phyloP scores from a whole-genome alignment of 1,139 yeast species.

The Suhomyces ambrosiae region DNA sequence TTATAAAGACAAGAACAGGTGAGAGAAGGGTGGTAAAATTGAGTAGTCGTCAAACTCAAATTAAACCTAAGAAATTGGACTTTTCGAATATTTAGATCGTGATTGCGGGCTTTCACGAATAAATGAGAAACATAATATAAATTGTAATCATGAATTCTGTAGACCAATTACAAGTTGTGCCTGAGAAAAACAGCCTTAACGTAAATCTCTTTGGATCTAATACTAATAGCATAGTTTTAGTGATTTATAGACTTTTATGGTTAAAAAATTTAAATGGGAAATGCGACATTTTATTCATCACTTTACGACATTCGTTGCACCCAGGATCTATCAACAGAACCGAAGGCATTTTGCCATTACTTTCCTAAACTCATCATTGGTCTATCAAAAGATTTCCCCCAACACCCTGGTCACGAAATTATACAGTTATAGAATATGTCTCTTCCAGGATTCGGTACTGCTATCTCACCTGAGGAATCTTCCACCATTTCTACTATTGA shows the following conservation, averaged over 20 bases:
- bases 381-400: no score
- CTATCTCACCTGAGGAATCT: slow-evolving; percentile 14
- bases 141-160: no score
- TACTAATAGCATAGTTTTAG: no score
- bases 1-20: slow-evolving; percentile 42
- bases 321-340: slow-evolving; percentile 1
- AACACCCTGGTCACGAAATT: no score
- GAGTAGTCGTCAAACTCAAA: slow-evolving; percentile 36
- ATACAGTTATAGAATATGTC: no score
- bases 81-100: slow-evolving; percentile 22
- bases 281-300: background rate
- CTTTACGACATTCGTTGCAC: slow-evolving; percentile 7
- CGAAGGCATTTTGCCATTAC: background rate
- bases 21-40: slow-evolving; percentile 37
- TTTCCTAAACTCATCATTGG: no score
- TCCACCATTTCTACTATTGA: slow-evolving; percentile 18
- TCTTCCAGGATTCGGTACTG: slow-evolving; percentile 20
- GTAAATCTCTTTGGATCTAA: no score
- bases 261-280: no score
- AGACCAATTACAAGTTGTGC: background rate
- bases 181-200: no score
- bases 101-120: slow-evolving; percentile 12
- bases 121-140: background rate
- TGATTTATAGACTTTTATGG: no score
- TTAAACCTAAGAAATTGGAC: slow-evolving; percentile 45